These are phyloP conservation scores for Cynanchum wilfordii DNA, from an alignment of 257 asterid genomes.

Conservation along the genomic window DNA sequence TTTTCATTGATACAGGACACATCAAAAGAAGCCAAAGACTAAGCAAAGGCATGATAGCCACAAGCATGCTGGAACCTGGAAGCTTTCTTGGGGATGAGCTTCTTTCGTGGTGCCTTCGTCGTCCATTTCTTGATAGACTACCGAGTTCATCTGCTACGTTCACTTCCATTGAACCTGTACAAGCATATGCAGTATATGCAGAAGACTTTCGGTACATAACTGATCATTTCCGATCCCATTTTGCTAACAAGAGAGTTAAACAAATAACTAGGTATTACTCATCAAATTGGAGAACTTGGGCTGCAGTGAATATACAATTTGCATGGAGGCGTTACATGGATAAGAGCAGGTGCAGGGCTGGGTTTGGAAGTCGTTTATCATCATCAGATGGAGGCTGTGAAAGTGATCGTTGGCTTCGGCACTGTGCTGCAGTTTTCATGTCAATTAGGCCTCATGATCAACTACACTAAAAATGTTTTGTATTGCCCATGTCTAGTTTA, in stretches of 20 bases:
- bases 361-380: not conserved
- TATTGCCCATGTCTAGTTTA: no score
- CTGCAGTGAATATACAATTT: conserved; percentile 32
- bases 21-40: conserved; percentile 28
- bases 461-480: conserved; percentile 1
- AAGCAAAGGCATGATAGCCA: conserved; percentile 15
- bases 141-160: conserved; percentile 34
- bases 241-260: conserved; percentile 24
- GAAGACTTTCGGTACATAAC: conserved; percentile 27
- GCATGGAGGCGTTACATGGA: conserved; percentile 30
- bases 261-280: conserved; percentile 35
- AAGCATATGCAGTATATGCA: conserved; percentile 28
- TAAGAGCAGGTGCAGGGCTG: not conserved
- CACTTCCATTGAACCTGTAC: conserved; percentile 23
- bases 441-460: conserved; percentile 23
- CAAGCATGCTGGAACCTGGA: conserved; percentile 31
- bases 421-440: conserved; percentile 18
- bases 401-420: conserved; percentile 7
- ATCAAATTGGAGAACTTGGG: conserved; percentile 44
- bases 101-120: conserved; percentile 34
- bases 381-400: not conserved
- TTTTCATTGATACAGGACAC: conserved; percentile 28
- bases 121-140: conserved; percentile 25
- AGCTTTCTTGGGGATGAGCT: conserved; percentile 39
- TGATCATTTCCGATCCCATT: conserved; percentile 30